phyloP scores from a whole-genome alignment of 1,284 basidiomycete species.

The Malassezia furfur region DNA sequence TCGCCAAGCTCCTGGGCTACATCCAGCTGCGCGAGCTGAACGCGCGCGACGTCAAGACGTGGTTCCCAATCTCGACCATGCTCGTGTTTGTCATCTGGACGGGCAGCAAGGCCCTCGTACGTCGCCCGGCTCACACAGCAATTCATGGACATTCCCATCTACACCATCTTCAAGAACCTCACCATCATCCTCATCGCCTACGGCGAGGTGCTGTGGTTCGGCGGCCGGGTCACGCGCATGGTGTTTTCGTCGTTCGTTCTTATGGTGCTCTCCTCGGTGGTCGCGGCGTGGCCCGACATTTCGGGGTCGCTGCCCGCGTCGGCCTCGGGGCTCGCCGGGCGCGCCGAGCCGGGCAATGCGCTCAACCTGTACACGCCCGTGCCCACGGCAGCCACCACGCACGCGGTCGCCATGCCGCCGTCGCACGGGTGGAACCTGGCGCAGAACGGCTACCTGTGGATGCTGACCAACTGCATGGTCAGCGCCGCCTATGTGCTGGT shows the following conservation, averaged over 20 bases:
- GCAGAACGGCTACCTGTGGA: slow-evolving; percentile 77
- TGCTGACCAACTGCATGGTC: slow-evolving; percentile 80
- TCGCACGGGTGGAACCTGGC: background rate
- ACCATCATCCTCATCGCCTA: slow-evolving; percentile 98
- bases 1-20: slow-evolving; percentile 67
- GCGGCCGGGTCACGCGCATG: slow-evolving; percentile 73
- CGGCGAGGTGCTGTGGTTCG: slow-evolving; percentile 96
- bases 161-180: slow-evolving; percentile 93
- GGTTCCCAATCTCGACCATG: slow-evolving; percentile 88
- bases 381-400: background rate
- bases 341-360: slow-evolving; percentile 3
- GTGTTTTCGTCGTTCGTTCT: slow-evolving; percentile 81
- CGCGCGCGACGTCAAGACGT: slow-evolving; percentile 71
- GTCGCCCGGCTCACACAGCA: slow-evolving; percentile 48
- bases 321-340: background rate
- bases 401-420: background rate
- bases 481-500: slow-evolving; percentile 87
- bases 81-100: slow-evolving; percentile 95
- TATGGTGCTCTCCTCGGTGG: slow-evolving; percentile 91
- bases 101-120: slow-evolving; percentile 86
- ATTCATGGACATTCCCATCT: slow-evolving; percentile 48
- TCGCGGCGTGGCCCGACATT: slow-evolving; percentile 91
- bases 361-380: slow-evolving; percentile 2
- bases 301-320: background rate
- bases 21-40: slow-evolving; percentile 84